Base-by-base conservation (phyloP, 148 eudicot genomes). In the Bassia scoparia region DNA sequence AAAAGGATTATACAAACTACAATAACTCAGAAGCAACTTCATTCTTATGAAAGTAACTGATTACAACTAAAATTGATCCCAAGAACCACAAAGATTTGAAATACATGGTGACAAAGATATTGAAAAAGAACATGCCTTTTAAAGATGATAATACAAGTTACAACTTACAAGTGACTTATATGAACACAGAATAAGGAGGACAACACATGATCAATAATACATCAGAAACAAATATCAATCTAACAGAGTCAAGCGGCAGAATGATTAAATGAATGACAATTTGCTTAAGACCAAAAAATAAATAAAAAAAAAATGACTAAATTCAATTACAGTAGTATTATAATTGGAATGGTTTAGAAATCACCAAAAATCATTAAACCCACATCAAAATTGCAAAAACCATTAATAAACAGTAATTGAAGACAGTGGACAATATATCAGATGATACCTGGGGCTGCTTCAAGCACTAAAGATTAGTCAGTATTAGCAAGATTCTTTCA, bases 391-490 rank as follows among this genome's bases (percentile, higher is more conserved):
- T 26, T 66, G 33, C 30, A 43, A 43, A 66, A 14, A 23, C n/a
- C 69, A 50, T 4, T 4, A 41, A 66, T 20, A 66, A 44, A 16
- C 48, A 5, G 9, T 41, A 41, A 66, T 49, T 66, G 4, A 43
- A 43, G 44, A 23, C 49, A 43, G 13, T 24, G 27, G 34, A 43
- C 69, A 66, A 43, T 6, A 26, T 41, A 66, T 44, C n/a, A 43
- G 69, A 66, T 43, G 53, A 66, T 66, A 66, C 54, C 53, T 66
- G 53, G 34, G 33, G 29, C 43, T 43, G 21, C 53, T 66, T 43
- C 69, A 66, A n/a, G 27, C 69, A 65, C 31, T 24, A 65, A 65
- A 38, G 44, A 38, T 23, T 38, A 64, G 68, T 64, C 50, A 37
- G 26, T 23, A 3, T 41, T 12, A 65, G 18, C 27, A 65, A 65